phyloP scores from a whole-genome alignment of 1,284 basidiomycete species.

The Malassezia slooffiae region DNA sequence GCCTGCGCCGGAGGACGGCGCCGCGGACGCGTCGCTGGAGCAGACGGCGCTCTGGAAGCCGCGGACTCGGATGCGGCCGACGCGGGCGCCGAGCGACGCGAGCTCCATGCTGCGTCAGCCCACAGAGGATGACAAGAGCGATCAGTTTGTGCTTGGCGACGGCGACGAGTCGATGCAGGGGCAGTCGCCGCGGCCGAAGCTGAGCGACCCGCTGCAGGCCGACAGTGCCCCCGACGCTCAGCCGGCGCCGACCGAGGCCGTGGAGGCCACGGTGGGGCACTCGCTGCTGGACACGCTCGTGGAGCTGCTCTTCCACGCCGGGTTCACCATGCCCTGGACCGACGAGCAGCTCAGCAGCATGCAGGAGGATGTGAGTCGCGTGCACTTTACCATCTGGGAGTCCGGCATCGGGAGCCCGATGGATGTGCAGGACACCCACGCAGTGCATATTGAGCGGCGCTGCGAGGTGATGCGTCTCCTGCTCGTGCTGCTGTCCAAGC shows the following conservation, averaged over 20 bases:
- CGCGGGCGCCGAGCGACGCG: not conserved
- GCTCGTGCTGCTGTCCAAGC: slow-evolving; percentile 38
- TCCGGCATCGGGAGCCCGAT: slow-evolving; percentile 39
- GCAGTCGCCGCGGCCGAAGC: too few species aligned
- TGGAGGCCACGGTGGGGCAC: slow-evolving; percentile 1
- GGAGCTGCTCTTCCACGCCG: slow-evolving; percentile 41
- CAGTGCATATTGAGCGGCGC: slow-evolving; percentile 27
- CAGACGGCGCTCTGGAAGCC: slow-evolving; percentile 15
- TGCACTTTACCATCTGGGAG: slow-evolving; percentile 39
- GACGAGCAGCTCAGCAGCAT: slow-evolving; percentile 26
- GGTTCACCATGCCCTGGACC: slow-evolving; percentile 43
- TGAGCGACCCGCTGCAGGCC: slow-evolving; percentile 1
- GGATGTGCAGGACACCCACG: slow-evolving; percentile 23
- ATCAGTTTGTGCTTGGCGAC: slow-evolving; percentile 40
- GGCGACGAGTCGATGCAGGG: slow-evolving; percentile 19
- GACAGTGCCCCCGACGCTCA: not conserved
- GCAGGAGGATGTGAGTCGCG: slow-evolving; percentile 11
- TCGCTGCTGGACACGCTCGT: slow-evolving; percentile 15
- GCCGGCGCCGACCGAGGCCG: not conserved
- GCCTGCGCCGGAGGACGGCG: not conserved
- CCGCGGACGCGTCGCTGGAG: slow-evolving; percentile 11
- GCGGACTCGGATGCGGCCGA: not conserved
- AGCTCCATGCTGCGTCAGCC: too few species aligned
- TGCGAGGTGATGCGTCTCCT: slow-evolving; percentile 34
- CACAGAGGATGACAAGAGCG: too few species aligned